Conservation (phyloP, 352 stramenopile species). For the Phytophthora europaea region DNA sequence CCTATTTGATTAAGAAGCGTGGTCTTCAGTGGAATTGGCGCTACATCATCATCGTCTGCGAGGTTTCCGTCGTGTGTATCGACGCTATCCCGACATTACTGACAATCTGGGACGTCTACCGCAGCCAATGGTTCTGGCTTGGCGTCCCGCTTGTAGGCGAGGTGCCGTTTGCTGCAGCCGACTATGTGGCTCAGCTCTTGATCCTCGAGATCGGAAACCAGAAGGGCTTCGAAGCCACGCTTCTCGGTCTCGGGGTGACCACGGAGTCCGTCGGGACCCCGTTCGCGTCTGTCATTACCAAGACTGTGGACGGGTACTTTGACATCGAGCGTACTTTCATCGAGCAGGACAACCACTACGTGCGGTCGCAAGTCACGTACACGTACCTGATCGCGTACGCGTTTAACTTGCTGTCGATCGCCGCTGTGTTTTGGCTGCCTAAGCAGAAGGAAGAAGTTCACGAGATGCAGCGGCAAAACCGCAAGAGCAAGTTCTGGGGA, state of each 20-base stretch:
- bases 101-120: conserved; percentile 66
- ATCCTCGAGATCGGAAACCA: conserved; percentile 51
- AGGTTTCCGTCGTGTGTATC: conserved; percentile 48
- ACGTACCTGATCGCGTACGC: conserved; percentile 59
- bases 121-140: conserved; percentile 66
- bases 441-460: conserved; percentile 59
- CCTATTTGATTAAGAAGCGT: conserved; percentile 40
- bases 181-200: conserved; percentile 47
- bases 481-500: conserved; percentile 43
- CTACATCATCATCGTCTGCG: conserved; percentile 40
- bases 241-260: conserved; percentile 50
- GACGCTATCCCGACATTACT: conserved; percentile 54
- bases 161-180: conserved; percentile 37
- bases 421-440: conserved; percentile 52
- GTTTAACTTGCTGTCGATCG: conserved; percentile 51
- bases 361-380: conserved; percentile 54
- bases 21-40: conserved; percentile 59
- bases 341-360: conserved; percentile 37
- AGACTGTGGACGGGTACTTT: conserved; percentile 39
- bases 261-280: conserved; percentile 42
- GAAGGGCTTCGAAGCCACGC: conserved; percentile 50
- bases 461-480: conserved; percentile 42
- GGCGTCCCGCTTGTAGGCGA: conserved; percentile 55
- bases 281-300: conserved; percentile 58
- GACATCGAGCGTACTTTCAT: conserved; percentile 52